Evolutionary conservation across 306 rosid species (phyloP).

Genomic region (Castanea crenata): DNA sequence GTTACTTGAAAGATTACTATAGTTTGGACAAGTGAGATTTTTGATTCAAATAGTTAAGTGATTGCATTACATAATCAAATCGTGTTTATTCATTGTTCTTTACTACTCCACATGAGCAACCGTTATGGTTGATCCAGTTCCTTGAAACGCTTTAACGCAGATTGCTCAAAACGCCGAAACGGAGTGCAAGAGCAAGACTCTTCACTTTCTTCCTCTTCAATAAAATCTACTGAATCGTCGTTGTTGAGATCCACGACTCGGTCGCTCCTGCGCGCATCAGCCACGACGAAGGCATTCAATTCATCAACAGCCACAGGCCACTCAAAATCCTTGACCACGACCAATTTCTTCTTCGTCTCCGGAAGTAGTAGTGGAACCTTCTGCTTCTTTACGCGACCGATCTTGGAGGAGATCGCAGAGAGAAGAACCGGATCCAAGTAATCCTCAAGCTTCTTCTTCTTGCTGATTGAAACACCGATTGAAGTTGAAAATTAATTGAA

Average conservation of each 20-base stretch:
- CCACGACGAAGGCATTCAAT: constrained; percentile 24
- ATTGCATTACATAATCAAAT: no score
- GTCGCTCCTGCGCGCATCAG: not conserved
- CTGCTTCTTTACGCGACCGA: constrained; percentile 12
- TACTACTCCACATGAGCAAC: no score
- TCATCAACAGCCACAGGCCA: constrained; percentile 29
- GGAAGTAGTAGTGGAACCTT: not conserved
- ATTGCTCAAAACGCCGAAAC: constrained; percentile 3
- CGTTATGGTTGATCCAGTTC: no score
- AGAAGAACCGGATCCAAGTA: constrained; percentile 35
- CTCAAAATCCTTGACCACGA: constrained; percentile 23
- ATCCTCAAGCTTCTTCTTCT: constrained; percentile 27
- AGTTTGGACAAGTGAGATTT: no score
- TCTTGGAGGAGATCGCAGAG: constrained; percentile 17
- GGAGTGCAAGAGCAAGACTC: constrained; percentile 21
- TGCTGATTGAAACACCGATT: not conserved
- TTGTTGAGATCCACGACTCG: constrained; percentile 15
- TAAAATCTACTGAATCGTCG: not conserved
- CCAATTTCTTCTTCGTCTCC: not conserved
- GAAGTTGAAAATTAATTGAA: not conserved
- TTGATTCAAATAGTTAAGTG: no score
- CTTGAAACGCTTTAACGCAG: no score
- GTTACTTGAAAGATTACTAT: no score
- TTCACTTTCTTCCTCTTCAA: not conserved
- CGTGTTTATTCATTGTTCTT: no score